These are phyloP conservation scores for Ogataea populi-albae DNA, from an alignment of 805 yeast species.

Conservation along the genomic window DNA sequence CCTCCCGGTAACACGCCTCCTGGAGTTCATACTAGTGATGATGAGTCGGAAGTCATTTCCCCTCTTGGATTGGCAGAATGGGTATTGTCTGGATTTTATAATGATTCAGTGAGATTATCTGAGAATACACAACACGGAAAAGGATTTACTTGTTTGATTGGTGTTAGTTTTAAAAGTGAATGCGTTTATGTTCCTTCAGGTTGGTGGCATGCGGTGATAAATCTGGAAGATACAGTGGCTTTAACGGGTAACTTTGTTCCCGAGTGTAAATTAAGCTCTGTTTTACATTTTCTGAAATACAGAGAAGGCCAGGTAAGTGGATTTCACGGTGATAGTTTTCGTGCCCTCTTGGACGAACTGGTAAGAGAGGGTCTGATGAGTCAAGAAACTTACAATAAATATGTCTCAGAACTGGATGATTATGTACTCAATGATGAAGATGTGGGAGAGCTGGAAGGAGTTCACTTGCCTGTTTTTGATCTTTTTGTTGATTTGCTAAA, in stretches of 20 bases:
- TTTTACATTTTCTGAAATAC: conserved; percentile 62
- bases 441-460: conserved; percentile 51
- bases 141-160: conserved; percentile 51
- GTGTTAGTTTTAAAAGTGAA: conserved; percentile 77
- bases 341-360: conserved; percentile 33
- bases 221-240: conserved; percentile 78
- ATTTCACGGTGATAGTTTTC: conserved; percentile 58
- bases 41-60: conserved; percentile 84
- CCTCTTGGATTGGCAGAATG: conserved; percentile 94
- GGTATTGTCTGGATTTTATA: conserved; percentile 79
- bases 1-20: conserved; percentile 80
- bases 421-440: conserved; percentile 48
- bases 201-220: conserved; percentile 97
- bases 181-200: conserved; percentile 90
- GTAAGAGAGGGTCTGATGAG: conserved; percentile 29
- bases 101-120: conserved; percentile 57
- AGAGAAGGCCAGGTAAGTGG: conserved; percentile 77
- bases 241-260: conserved; percentile 90
- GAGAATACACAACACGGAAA: conserved; percentile 29
- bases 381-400: conserved; percentile 13
- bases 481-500: conserved; percentile 52
- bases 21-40: conserved; percentile 73
- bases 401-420: conserved; percentile 10
- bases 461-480: conserved; percentile 57
- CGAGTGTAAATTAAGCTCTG: conserved; percentile 53